Conservation (phyloP, 2,329 filamentous ascomycete genomes). For the Sarocladium oryzae region DNA sequence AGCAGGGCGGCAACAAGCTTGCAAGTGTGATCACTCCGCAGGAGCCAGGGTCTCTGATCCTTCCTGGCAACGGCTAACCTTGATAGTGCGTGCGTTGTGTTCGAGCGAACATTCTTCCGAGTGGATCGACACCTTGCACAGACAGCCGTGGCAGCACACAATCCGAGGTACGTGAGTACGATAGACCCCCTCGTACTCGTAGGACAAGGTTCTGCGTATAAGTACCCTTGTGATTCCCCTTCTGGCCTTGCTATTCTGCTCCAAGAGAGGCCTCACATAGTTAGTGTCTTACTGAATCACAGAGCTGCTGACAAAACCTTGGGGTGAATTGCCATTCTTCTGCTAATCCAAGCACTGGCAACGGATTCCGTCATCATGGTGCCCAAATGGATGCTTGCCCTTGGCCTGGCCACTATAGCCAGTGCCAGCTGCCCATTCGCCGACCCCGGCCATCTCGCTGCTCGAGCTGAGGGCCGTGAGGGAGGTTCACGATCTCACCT, state of each 20-base stretch:
- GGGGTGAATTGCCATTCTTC: not conserved
- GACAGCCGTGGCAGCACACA: not conserved
- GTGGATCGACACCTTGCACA: slow-evolving; percentile 2
- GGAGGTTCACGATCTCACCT: slow-evolving; percentile 24
- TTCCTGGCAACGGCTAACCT: not conserved
- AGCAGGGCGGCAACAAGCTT: slow-evolving; percentile 1
- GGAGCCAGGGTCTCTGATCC: not conserved
- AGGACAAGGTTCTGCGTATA: not conserved
- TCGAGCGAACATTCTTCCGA: slow-evolving; percentile 1
- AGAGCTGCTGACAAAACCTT: not conserved
- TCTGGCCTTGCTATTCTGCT: not conserved
- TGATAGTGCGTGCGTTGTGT: not conserved
- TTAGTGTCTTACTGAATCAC: not conserved
- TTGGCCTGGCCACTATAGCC: slow-evolving; percentile 21
- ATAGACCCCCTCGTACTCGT: too few species aligned
- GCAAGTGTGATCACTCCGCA: not conserved
- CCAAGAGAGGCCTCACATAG: not conserved
- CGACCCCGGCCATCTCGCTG: slow-evolving; percentile 19
- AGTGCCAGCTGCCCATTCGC: slow-evolving; percentile 29
- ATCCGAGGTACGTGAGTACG: not conserved
- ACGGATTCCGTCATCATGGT: slow-evolving; percentile 18
- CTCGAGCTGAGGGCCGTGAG: slow-evolving; percentile 18
- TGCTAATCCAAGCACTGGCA: not conserved
- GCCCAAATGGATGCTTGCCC: slow-evolving; percentile 15
- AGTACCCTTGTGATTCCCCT: not conserved